phyloP scores from a whole-genome alignment of 345 rosid genomes.

The Toxicodendron radicans region DNA sequence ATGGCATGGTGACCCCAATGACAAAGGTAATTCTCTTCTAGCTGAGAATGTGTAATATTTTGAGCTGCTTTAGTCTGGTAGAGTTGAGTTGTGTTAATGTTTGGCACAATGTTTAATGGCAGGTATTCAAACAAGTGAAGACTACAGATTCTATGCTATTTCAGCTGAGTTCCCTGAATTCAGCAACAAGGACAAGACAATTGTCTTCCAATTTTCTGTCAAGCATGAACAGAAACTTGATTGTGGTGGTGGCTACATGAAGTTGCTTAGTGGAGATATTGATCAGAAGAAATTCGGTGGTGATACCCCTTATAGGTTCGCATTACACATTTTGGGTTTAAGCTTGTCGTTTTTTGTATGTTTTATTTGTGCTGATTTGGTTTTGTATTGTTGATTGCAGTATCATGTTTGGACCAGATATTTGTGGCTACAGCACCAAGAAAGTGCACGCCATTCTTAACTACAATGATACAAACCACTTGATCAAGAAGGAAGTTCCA shows the following conservation, averaged over 20 bases:
- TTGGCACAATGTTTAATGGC: slow-evolving; percentile 3
- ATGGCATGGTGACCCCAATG: slow-evolving; percentile 85
- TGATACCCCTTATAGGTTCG: slow-evolving; percentile 89
- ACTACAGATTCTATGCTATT: slow-evolving; percentile 94
- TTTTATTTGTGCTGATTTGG: background rate
- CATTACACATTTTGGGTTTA: background rate
- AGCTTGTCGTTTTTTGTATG: background rate
- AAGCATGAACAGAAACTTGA: slow-evolving; percentile 99
- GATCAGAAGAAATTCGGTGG: slow-evolving; percentile 99
- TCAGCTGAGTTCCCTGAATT: slow-evolving; percentile 92
- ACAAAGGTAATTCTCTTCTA: slow-evolving; percentile 58
- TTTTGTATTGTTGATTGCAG: slow-evolving; percentile 44
- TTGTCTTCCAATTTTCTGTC: slow-evolving; percentile 95
- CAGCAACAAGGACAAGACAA: slow-evolving; percentile 86
- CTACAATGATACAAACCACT: slow-evolving; percentile 74
- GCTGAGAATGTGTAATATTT: background rate
- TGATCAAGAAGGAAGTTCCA: slow-evolving; percentile 97
- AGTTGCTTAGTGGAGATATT: slow-evolving; percentile 80
- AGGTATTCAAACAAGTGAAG: slow-evolving; percentile 99
- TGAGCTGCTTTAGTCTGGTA: background rate
- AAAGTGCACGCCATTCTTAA: slow-evolving; percentile 98
- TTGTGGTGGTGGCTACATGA: slow-evolving; percentile 99
- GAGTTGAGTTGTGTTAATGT: background rate
- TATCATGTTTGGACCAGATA: slow-evolving; percentile 99
- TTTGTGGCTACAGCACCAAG: slow-evolving; percentile 96